A percentile compares a stretch with the other conserved stretches of the same genome.
Evolutionary conservation across 441 rosid species (phyloP).

Genomic region (Euphorbia schlechtendalii): DNA sequence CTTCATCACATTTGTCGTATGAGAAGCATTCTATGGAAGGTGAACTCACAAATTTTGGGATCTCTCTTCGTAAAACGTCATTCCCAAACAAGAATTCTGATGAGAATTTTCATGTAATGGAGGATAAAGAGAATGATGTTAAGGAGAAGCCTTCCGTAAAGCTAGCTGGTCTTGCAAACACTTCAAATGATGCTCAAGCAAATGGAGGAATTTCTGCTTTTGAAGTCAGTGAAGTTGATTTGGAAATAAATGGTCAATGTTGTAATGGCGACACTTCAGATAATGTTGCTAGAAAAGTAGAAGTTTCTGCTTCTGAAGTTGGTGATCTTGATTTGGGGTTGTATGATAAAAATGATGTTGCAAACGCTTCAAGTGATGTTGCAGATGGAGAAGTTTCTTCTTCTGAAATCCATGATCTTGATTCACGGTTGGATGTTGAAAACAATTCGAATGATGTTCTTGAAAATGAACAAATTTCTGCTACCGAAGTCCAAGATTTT

Average conservation of each 20-base stretch:
- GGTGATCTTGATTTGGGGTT: neutral
- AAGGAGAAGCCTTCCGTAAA: conserved; percentile 17
- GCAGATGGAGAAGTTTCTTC: conserved; percentile 10
- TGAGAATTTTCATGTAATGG: too few species aligned
- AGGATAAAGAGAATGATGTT: conserved; percentile 9
- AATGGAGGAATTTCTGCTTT: conserved; percentile 10
- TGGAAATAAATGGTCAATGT: neutral
- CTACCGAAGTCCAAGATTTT: conserved; percentile 14
- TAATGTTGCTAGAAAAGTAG: conserved; percentile 11
- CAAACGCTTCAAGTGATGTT: conserved; percentile 1
- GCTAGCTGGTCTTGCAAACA: conserved; percentile 16
- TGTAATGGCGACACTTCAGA: neutral
- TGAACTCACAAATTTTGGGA: conserved; percentile 12
- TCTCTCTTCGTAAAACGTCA: conserved; percentile 15
- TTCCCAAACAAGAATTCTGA: conserved; percentile 14
- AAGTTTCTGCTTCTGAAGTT: conserved; percentile 3
- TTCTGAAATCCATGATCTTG: neutral
- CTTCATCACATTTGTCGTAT: conserved; percentile 23
- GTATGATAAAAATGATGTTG: neutral
- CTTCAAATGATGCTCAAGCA: conserved; percentile 14
- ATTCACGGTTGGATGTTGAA: too few species aligned
- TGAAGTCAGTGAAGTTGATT: neutral
- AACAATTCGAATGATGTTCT: neutral
- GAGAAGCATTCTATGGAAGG: conserved; percentile 8
- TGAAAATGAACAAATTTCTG: conserved; percentile 15